A percentile compares a stretch with the other conserved stretches of the same genome.
Evolutionary conservation across 495 filamentous ascomycete genomes (phyloP).

Genomic region (Podospora didyma): DNA sequence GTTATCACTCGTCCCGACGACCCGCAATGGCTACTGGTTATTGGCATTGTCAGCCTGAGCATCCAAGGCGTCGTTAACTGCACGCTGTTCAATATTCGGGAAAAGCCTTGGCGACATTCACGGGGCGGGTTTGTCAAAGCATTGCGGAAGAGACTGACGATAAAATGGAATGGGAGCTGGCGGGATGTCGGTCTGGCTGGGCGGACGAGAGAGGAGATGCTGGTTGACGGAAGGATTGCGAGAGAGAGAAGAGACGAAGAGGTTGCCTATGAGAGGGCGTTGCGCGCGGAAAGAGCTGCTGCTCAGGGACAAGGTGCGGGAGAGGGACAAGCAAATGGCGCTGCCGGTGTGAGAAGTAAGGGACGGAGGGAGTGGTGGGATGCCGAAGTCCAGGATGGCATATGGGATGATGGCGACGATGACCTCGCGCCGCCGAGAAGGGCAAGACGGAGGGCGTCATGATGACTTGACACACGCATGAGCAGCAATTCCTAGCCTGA

Average conservation of each 20-base stretch:
- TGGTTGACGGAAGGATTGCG: constrained; percentile 40
- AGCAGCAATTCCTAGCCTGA: too few relatives aligned
- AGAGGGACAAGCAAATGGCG: neutral
- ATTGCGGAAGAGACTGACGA: constrained; percentile 18
- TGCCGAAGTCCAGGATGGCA: constrained; percentile 6
- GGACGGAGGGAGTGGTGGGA: constrained; percentile 23
- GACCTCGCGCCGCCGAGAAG: neutral
- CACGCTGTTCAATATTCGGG: constrained; percentile 58
- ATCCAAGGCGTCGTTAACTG: constrained; percentile 65
- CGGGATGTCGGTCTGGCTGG: constrained; percentile 22
- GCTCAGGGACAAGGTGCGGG: neutral
- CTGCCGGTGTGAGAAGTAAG: neutral
- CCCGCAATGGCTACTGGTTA: constrained; percentile 49
- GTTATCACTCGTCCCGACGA: constrained; percentile 28
- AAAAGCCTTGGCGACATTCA: constrained; percentile 66
- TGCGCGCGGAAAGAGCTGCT: constrained; percentile 1
- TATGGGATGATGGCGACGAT: neutral
- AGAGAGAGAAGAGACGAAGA: constrained; percentile 40
- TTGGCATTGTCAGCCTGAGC: constrained; percentile 53
- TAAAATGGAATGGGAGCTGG: constrained; percentile 10
- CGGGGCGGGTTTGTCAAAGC: constrained; percentile 40
- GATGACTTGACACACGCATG: constrained; percentile 7
- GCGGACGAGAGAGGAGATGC: constrained; percentile 42
- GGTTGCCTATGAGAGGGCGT: constrained; percentile 19
- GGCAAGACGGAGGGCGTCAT: neutral